phyloP scores from a whole-genome alignment of 495 filamentous ascomycete genomes.

The Neurospora sp. region DNA sequence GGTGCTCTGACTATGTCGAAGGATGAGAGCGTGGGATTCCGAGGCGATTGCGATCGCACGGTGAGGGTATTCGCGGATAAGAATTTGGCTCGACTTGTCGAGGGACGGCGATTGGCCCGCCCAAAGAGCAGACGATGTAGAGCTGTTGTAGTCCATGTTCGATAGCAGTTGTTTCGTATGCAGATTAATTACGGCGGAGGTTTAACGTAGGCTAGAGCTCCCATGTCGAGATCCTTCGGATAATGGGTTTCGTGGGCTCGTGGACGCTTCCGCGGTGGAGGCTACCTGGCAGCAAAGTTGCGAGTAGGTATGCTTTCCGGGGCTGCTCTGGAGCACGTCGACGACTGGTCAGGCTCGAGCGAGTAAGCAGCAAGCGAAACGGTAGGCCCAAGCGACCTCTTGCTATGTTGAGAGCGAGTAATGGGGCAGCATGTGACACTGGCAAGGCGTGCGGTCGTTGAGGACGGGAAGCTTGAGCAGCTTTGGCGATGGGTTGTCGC shows the following conservation, averaged over 20 bases:
- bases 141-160: constrained; percentile 19
- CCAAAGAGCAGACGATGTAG: constrained; percentile 18
- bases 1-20: constrained; percentile 58
- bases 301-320: not conserved
- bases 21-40: constrained; percentile 66
- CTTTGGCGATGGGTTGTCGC: not conserved
- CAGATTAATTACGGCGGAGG: not conserved
- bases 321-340: not conserved
- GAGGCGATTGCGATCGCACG: constrained; percentile 79
- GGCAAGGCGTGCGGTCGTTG: not conserved
- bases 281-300: not conserved
- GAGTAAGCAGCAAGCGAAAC: not conserved
- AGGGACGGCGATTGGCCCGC: constrained; percentile 25
- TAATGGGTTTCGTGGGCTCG: not conserved
- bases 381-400: not conserved
- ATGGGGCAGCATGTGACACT: not conserved
- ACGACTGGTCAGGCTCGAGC: not conserved
- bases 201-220: not conserved
- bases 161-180: not conserved
- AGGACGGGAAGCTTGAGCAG: not conserved
- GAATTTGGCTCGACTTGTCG: constrained; percentile 43
- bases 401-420: not conserved
- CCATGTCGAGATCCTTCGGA: not conserved
- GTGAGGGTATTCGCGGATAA: constrained; percentile 68
- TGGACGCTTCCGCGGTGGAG: not conserved